phyloP scores from a whole-genome alignment of 768 basidiomycete genomes.

The Naganishia onofrii region DNA sequence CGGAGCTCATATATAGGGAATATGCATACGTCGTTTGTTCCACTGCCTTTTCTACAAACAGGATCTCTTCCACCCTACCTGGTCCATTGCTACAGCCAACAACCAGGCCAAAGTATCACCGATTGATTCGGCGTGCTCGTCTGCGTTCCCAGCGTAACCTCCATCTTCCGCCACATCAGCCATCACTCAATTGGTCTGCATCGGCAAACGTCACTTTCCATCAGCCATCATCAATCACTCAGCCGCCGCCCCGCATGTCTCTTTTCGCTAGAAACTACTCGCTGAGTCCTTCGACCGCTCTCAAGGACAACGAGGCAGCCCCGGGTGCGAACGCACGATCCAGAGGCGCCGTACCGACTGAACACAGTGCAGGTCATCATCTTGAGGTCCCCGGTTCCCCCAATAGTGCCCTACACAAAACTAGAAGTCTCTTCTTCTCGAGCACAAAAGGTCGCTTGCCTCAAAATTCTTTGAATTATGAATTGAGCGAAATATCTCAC shows the following conservation, averaged over 20 bases:
- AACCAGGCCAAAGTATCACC: conserved; percentile 24
- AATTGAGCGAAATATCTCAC: conserved; percentile 7
- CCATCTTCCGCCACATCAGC: background rate
- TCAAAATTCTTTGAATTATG: conserved; percentile 13
- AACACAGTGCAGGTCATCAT: conserved; percentile 16
- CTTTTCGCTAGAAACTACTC: conserved; percentile 48
- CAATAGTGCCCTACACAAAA: background rate
- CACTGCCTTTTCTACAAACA: background rate
- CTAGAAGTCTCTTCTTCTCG: conserved; percentile 25
- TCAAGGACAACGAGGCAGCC: conserved; percentile 15
- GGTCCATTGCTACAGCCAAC: background rate
- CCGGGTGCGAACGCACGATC: background rate
- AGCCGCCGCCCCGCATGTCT: conserved; percentile 28
- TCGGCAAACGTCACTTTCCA: background rate
- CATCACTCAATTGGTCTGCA: background rate
- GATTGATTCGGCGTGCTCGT: conserved; percentile 22
- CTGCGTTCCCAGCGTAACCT: background rate
- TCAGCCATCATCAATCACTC: background rate
- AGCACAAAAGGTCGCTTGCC: conserved; percentile 21
- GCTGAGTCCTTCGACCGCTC: conserved; percentile 33
- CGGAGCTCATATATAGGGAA: too few species aligned
- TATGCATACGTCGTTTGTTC: too few species aligned
- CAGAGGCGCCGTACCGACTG: background rate
- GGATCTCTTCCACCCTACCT: background rate
- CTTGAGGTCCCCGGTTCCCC: conserved; percentile 16